Evolutionary conservation across 768 basidiomycete species (phyloP), one percentile per base, ranked within the genome.

Genomic region (Russula compacta): DNA sequence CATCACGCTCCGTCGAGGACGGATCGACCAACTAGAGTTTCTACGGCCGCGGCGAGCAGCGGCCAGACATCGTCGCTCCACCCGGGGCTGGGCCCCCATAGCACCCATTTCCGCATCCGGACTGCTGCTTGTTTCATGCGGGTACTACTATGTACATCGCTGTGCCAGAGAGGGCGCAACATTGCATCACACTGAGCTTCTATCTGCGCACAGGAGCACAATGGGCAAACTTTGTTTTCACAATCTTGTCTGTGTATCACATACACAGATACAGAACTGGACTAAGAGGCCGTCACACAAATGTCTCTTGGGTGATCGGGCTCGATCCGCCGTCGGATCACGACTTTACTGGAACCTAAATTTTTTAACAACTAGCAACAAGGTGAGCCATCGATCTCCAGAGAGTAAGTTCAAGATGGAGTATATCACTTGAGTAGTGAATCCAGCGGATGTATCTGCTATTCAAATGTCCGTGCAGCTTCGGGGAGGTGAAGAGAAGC

Each of bases 401-500:
- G 39, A 33, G 8, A 19, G 48, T 33, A 54, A 19, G 29, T 29
- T 54, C n/a, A 53, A 40, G 40, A 32, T 43, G 42, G 32, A 54
- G 19, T n/a, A 32, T 14, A 38, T 38, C 15, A 14, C 12, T 29
- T 39, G 39, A 38, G 14, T 46, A n/a, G 53, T 9, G 29, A 32
- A 48, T 39, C 19, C 38, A 35, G 32, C 29, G 39, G 53, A 47
- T 35, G 5, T 6, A 35, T 48, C 40, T 49, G 19, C 24, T 32
- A 42, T 49, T 17, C 32, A 8, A 42, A 49, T 49, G 33, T 36
- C 47, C 39, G 39, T 48, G 33, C 32, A 39, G 46, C 46, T 55
- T 49, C 53, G 53, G 53, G 48, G 59, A 49, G 49, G 46, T 17
- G n/a, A 40, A 29, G 50, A 29, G 42, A 52, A 59, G 42, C 33